Evolutionary conservation across 805 yeast species (phyloP).

Genomic region (Ogataea philodendri): DNA sequence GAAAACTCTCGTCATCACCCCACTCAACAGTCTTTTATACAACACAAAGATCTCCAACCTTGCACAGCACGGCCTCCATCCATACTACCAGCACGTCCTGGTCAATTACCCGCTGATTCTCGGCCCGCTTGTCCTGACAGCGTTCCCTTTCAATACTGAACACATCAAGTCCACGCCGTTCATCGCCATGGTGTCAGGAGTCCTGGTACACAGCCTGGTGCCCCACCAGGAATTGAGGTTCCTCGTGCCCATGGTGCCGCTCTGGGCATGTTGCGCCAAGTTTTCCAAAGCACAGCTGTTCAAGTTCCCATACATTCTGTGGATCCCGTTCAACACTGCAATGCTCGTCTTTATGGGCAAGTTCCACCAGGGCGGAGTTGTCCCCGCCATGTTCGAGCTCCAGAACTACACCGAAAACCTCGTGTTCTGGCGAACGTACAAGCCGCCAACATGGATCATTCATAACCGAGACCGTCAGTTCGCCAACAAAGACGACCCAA

Average conservation of each 20-base stretch:
- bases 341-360: slow-evolving; percentile 71
- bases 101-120: slow-evolving; percentile 75
- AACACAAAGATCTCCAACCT: slow-evolving; percentile 61
- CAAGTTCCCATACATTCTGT: slow-evolving; percentile 35
- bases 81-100: slow-evolving; percentile 68
- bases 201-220: slow-evolving; percentile 58
- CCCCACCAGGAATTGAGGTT: slow-evolving; percentile 97
- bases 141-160: slow-evolving; percentile 40
- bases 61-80: slow-evolving; percentile 79
- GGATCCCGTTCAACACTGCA: slow-evolving; percentile 64
- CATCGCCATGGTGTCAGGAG: slow-evolving; percentile 60
- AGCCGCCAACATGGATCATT: slow-evolving; percentile 86
- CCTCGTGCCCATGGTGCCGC: slow-evolving; percentile 73
- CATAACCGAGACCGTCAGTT: slow-evolving; percentile 3
- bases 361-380: slow-evolving; percentile 87
- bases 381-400: slow-evolving; percentile 56
- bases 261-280: slow-evolving; percentile 53
- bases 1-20: slow-evolving; percentile 53
- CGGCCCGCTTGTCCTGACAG: slow-evolving; percentile 66
- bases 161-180: slow-evolving; percentile 55
- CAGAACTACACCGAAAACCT: slow-evolving; percentile 37
- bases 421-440: slow-evolving; percentile 92
- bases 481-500: slow-evolving; percentile 24
- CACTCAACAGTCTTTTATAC: slow-evolving; percentile 73
- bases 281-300: slow-evolving; percentile 18